Conservation (phyloP, 306 rosid genomes). For the Lathyrus aphaca region DNA sequence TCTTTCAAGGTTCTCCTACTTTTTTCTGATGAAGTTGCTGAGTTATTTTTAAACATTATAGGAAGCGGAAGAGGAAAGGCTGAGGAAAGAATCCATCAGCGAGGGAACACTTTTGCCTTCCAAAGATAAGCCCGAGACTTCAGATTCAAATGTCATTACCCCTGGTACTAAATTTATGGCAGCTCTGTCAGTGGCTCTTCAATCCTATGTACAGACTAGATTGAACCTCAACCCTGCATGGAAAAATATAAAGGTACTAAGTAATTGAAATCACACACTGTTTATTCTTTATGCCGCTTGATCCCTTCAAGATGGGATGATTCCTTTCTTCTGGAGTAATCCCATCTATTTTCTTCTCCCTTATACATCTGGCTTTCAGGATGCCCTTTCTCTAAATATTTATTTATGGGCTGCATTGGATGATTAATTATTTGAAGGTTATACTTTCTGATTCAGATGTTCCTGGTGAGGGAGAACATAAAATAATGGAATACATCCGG, state of each 20-base stretch:
- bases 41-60: too few relatives aligned
- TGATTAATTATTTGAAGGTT: constrained; percentile 82
- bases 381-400: constrained; percentile 62
- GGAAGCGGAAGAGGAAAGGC: constrained; percentile 92
- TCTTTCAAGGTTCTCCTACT: too few relatives aligned
- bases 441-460: constrained; percentile 95
- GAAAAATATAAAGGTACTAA: constrained; percentile 71
- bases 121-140: constrained; percentile 68
- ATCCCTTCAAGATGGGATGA: constrained; percentile 55
- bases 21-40: too few relatives aligned
- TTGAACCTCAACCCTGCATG: constrained; percentile 82
- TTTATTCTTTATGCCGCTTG: constrained; percentile 37
- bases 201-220: constrained; percentile 80
- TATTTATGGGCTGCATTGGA: constrained; percentile 64
- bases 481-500: constrained; percentile 85
- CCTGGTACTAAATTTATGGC: constrained; percentile 96
- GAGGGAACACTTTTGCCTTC: too few relatives aligned
- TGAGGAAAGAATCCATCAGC: constrained; percentile 53
- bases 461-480: constrained; percentile 98
- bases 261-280: constrained; percentile 30
- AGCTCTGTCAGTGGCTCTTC: constrained; percentile 85
- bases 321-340: constrained; percentile 61
- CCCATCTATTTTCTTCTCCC: constrained; percentile 36
- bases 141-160: constrained; percentile 90
- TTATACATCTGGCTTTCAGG: constrained; percentile 44